Evolutionary conservation across 2,329 filamentous ascomycete genomes (phyloP), one percentile per base, ranked within the genome.

Genomic region (Alternaria novae-zelandiae): DNA sequence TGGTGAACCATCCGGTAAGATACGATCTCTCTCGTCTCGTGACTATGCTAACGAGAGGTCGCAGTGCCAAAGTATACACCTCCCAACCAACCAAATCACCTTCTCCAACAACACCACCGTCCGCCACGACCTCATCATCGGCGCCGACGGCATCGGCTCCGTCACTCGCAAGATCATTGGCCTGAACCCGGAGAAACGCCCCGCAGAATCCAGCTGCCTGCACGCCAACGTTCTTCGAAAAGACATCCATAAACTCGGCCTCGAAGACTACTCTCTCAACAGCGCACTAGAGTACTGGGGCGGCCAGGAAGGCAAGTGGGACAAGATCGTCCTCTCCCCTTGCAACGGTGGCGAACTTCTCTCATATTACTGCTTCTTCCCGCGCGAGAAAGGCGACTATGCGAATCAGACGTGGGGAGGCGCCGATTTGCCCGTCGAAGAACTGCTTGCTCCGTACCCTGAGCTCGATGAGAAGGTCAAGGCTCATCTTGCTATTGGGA

Each of bases 361-460:
- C 4, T 90, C 88, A 0, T 91, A 90, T 80, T 91, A 91, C 79
- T 90, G 89, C 79, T 91, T 91, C 82, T 91, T 90, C 78, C 86
- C 88, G 0, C 83, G 86, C 2, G 83, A 84, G 6, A 82, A 84
- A 63, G 87, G 87, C 7, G 88, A 91, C 73, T 91, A 88, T 72
- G 82, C 83, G 4, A 86, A 80, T 46, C 88, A 91, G 57, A 83
- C 82, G 10, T 91, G 89, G 88, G 87, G 84, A 0, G 81, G 81
- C 13, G 71, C 66, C 0, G 85, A 86, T 25, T 83, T 82, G 7
- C 83, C 86, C 0, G 82, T 87, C 0, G 86, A 88, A 59, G 87
- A 90, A 66, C 80, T 91, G 0, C 81, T 91, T 6, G 83, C 82
- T 0, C 87, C 87, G 0, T 91, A 87, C 63, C 88, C 87, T 0